Conservation (phyloP, 2,329 filamentous ascomycete genomes). For the Alternaria infectoria region DNA sequence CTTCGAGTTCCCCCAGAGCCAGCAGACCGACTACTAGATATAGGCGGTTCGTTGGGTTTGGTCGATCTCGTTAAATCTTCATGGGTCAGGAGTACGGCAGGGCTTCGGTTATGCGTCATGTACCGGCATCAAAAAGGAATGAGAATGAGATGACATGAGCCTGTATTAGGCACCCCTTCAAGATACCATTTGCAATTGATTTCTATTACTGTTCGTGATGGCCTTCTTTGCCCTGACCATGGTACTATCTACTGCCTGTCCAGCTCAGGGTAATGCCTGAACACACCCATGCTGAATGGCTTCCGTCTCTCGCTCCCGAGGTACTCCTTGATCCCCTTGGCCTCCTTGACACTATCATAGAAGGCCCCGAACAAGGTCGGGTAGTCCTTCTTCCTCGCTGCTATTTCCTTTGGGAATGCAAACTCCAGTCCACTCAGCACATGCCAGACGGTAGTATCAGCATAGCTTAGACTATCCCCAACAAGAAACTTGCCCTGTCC, state of each 20-base stretch:
- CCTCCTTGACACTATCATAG: conserved; percentile 66
- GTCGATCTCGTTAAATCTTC: conserved; percentile 27
- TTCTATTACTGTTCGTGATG: conserved; percentile 34
- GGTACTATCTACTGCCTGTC: conserved; percentile 56
- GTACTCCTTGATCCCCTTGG: conserved; percentile 71
- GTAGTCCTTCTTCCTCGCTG: conserved; percentile 64
- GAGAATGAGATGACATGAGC: conserved; percentile 48
- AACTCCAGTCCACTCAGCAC: conserved; percentile 63
- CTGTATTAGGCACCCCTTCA: conserved; percentile 33
- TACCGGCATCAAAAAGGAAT: conserved; percentile 50
- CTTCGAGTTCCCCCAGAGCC: conserved; percentile 97
- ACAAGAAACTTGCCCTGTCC: conserved; percentile 70
- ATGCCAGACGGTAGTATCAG: conserved; percentile 77
- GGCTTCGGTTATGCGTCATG: conserved; percentile 48
- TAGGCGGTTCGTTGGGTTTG: conserved; percentile 22
- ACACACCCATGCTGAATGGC: conserved; percentile 70
- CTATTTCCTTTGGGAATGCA: conserved; percentile 73
- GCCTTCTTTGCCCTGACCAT: not conserved
- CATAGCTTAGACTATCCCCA: conserved; percentile 69
- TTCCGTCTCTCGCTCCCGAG: conserved; percentile 68
- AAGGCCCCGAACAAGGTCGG: conserved; percentile 65
- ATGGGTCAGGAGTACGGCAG: conserved; percentile 45
- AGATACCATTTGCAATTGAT: conserved; percentile 49
- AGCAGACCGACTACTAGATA: conserved; percentile 79
- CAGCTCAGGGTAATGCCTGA: conserved; percentile 74